Base-by-base conservation (phyloP, 305 asterid species). In the Solanum hybrid region DNA sequence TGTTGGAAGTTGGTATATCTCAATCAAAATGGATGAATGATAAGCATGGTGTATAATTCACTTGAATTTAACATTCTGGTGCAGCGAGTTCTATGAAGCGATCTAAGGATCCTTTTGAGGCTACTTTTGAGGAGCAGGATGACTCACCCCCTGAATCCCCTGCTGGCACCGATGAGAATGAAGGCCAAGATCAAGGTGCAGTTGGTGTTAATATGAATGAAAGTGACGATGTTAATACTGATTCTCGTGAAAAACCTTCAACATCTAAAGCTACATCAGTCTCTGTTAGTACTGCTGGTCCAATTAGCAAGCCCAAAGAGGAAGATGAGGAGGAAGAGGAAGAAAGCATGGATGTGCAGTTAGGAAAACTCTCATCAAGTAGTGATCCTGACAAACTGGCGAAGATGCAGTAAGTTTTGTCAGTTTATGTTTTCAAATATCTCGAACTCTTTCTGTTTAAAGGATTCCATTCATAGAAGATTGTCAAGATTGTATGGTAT, bases 61-160 rank as follows among this genome's bases (percentile, higher is more conserved):
- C 87, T 20, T 84, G 73, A 84, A 29, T 51, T 4, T 84, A 69
- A 29, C 87, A 84, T 84, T 42, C 86, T 81, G 37, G 29, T 84
- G 73, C 86, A 88, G 87, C 60, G 4, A 46, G 13, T 42, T 40
- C 42, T 1, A 96, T 96, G 99, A 96, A 95, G 95, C 97, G 95
- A 89, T 97, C 98, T 64, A 95, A 95, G 95, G 99, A 97, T 92
- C 99, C 99, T n/a, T 97, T 96, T 91, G 99, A 94, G 93, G 94
- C 93, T 88, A 98, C 99, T 60, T 94, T 95, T 82, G 98, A 95
- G 94, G 99, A 95, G 91, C 98, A 94, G 92, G 99, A 95, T 86
- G 97, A 95, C 87, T 93, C 98, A 29, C 98, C 96, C 13, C 99
- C 99, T 72, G 98, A 95, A 75, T 97, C 99, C 86, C 99, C 99